Evolutionary conservation across 179 eudicot species (phyloP), one percentile per base, ranked within the genome.

Genomic region (Nepenthes alata): DNA sequence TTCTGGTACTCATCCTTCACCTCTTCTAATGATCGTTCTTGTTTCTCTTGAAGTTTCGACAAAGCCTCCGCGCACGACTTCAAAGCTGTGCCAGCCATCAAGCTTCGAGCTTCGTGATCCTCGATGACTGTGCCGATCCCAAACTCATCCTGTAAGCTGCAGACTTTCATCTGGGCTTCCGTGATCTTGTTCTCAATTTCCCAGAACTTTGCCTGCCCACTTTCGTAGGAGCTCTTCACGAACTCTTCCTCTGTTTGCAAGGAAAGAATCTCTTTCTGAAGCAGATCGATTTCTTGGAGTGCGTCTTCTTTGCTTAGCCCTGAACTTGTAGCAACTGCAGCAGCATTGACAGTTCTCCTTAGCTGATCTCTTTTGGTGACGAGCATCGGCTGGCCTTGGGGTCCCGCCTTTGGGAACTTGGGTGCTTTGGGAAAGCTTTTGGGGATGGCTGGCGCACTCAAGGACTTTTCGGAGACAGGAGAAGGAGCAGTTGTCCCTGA

Each of bases 11-110:
- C 95, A 11, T 66, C 72, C 57, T 61, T 71, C 14, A 83, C 91
- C 66, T 85, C 85, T 15, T 70, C 62, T 50, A 57, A 52, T 0
- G 80, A 73, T 37, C 53, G 65, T 51, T 75, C 67, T 14, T 85
- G 94, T 34, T 83, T 80, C 51, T 80, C 80, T 47, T 83, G 85
- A 49, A 93, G 58, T 69, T 70, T 77, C 36, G 64, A 47, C 73
- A 89, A 65, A n/a, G 87, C 75, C 64, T 83, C 83, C 3, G 83
- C 83, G 57, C 97, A 93, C 2, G 95, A 80, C 12, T 74, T 77
- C 50, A 93, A 51, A 3, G 99, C 99, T 0, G 86, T 61, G 4
- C 79, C 73, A 0, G 83, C 84, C 97, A 93, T 90, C 47, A 87
- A 44, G 37, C 64, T 81, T 15, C 87, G 76, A 8, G 99, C 95